Evolutionary conservation across 2,329 filamentous ascomycete genomes (phyloP).

Genomic region (Aspergillus latus): DNA sequence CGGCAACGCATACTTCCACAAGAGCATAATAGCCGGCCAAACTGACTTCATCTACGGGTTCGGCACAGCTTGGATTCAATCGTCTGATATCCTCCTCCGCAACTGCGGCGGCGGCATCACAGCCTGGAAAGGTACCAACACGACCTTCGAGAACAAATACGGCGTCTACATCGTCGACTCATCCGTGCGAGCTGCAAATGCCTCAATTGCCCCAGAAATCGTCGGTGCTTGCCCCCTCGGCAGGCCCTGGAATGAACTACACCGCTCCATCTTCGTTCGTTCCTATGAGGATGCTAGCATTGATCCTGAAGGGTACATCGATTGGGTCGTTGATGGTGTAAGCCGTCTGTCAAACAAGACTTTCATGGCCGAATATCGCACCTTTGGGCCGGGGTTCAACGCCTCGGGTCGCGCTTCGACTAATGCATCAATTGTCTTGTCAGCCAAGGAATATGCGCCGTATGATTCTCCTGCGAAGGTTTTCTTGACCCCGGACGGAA

Average conservation of each 20-base stretch:
- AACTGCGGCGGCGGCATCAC: conserved; percentile 66
- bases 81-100: conserved; percentile 56
- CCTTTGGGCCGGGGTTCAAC: conserved; percentile 57
- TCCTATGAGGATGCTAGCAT: conserved; percentile 58
- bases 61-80: conserved; percentile 62
- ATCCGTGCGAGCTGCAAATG: conserved; percentile 56
- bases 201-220: conserved; percentile 39
- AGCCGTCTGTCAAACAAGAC: conserved; percentile 48
- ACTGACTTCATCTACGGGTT: conserved; percentile 71
- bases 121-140: conserved; percentile 69
- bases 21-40: conserved; percentile 61
- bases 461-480: conserved; percentile 46
- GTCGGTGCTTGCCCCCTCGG: conserved; percentile 57
- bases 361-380: conserved; percentile 57
- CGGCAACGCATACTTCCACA: conserved; percentile 65
- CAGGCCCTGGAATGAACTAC: conserved; percentile 61
- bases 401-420: conserved; percentile 44
- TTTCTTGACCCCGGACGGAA: conserved; percentile 49
- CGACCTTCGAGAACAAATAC: conserved; percentile 65
- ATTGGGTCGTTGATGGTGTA: conserved; percentile 48
- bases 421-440: conserved; percentile 51
- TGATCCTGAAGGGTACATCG: conserved; percentile 54
- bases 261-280: conserved; percentile 58
- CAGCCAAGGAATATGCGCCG: conserved; percentile 35
- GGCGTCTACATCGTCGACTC: conserved; percentile 64